A percentile compares a stretch with the other conserved stretches of the same genome.
These are phyloP conservation scores for Termitomyces sp. DNA, from an alignment of 768 basidiomycete species.

Conservation along the genomic window DNA sequence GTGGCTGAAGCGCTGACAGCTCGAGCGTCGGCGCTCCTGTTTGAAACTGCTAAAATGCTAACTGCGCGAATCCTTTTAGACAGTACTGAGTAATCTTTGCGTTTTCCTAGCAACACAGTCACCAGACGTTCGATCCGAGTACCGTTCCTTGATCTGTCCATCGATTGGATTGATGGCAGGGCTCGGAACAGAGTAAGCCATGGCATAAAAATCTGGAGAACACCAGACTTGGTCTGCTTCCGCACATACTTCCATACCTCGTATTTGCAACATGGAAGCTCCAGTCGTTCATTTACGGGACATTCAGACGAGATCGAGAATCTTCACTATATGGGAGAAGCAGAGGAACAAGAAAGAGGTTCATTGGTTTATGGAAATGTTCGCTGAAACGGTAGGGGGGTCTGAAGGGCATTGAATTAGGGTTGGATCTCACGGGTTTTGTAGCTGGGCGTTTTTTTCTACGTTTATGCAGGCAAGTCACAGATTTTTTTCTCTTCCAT, in stretches of 20 bases:
- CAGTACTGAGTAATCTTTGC: conserved; percentile 11
- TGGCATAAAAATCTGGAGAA: conserved; percentile 5
- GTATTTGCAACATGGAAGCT: conserved; percentile 14
- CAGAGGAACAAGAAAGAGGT: conserved; percentile 35
- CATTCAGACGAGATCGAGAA: conserved; percentile 31
- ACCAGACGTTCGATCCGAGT: neutral
- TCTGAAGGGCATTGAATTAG: neutral
- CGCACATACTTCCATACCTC: conserved; percentile 3
- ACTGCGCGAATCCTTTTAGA: conserved; percentile 9
- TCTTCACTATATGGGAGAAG: conserved; percentile 49
- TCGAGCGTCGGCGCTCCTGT: neutral
- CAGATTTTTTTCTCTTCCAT: too few relatives aligned
- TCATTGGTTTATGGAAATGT: conserved; percentile 54
- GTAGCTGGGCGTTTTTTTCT: conserved; percentile 61
- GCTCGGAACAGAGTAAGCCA: conserved; percentile 7
- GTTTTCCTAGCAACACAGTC: conserved; percentile 3
- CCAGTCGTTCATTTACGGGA: conserved; percentile 40
- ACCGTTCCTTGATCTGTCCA: conserved; percentile 8
- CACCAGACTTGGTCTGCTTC: neutral
- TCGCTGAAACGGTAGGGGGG: conserved; percentile 57
- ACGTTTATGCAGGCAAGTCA: conserved; percentile 45
- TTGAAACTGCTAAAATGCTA: neutral
- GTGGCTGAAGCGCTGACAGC: neutral
- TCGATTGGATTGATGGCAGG: neutral
- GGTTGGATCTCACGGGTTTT: conserved; percentile 5